These are phyloP conservation scores for Actinomortierella wolfii DNA, from an alignment of 371 early-diverging fungal species.

Conservation along the genomic window DNA sequence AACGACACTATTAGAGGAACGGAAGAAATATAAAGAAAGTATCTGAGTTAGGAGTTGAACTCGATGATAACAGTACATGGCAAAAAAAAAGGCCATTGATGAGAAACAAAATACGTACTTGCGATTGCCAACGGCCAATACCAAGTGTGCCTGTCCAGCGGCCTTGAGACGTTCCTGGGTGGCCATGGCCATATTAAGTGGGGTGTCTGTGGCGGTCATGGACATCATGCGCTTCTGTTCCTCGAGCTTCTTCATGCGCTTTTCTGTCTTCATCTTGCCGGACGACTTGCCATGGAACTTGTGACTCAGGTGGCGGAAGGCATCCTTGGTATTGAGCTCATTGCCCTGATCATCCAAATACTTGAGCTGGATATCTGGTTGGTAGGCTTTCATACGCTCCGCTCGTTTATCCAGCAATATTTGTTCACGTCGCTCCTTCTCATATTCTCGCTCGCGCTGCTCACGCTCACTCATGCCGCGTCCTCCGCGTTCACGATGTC, in stretches of 20 bases:
- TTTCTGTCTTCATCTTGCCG: slow-evolving; percentile 95
- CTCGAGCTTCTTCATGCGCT: slow-evolving; percentile 79
- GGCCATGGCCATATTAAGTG: slow-evolving; percentile 77
- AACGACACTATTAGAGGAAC: slow-evolving; percentile 18
- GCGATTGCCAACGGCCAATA: slow-evolving; percentile 82
- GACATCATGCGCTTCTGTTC: slow-evolving; percentile 78
- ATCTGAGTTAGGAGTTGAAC: neutral
- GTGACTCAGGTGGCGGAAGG: slow-evolving; percentile 90
- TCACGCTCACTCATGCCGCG: neutral
- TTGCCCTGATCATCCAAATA: slow-evolving; percentile 90
- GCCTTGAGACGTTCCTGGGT: slow-evolving; percentile 76
- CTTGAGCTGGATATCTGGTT: slow-evolving; percentile 88
- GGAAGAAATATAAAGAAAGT: no score
- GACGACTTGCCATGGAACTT: slow-evolving; percentile 94
- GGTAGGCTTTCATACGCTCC: slow-evolving; percentile 88
- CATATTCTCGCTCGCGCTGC: slow-evolving; percentile 41
- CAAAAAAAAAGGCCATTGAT: neutral
- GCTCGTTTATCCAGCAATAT: slow-evolving; percentile 74
- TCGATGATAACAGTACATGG: neutral
- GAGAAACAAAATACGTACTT: slow-evolving; percentile 24
- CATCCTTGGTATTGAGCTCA: slow-evolving; percentile 84
- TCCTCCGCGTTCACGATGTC: slow-evolving; percentile 23
- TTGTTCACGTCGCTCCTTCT: slow-evolving; percentile 58
- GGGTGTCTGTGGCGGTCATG: slow-evolving; percentile 81
- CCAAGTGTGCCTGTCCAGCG: slow-evolving; percentile 80